Evolutionary conservation across 306 rosid species (phyloP).

Genomic region (Nissolia schottii): DNA sequence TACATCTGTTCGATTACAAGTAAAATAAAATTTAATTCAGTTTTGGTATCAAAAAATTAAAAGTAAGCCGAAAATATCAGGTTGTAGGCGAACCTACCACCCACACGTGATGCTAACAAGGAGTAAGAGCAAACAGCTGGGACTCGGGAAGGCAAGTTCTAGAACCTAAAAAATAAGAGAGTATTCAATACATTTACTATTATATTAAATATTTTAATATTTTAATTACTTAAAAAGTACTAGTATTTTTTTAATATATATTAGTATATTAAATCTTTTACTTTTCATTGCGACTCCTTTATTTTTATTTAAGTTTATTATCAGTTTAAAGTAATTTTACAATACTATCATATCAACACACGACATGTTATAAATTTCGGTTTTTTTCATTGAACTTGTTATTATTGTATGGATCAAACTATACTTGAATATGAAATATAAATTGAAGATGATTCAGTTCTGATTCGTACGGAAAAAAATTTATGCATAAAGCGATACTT

Average conservation of each 20-base stretch:
- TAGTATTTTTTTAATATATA: too few species aligned
- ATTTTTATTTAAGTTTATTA: too few species aligned
- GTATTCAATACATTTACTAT: too few species aligned
- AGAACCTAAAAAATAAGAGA: not conserved
- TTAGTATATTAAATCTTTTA: too few species aligned
- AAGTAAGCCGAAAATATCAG: not conserved
- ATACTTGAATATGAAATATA: not conserved
- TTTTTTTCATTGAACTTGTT: not conserved
- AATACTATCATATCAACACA: too few species aligned
- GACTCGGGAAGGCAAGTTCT: not conserved
- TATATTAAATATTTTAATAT: too few species aligned
- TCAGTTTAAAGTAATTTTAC: too few species aligned
- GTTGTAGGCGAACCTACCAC: not conserved
- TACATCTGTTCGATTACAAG: not conserved
- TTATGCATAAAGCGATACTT: not conserved
- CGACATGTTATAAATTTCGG: too few species aligned
- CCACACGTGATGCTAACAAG: not conserved
- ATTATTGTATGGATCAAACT: not conserved
- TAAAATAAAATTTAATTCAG: not conserved
- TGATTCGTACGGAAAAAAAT: not conserved
- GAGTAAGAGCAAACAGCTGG: not conserved
- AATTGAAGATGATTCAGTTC: not conserved
- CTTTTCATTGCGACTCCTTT: too few species aligned
- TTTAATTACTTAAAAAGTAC: too few species aligned
- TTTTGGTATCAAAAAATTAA: not conserved